Conservation (phyloP, 1,284 basidiomycete genomes). For the Paramarasmius palmivorus region DNA sequence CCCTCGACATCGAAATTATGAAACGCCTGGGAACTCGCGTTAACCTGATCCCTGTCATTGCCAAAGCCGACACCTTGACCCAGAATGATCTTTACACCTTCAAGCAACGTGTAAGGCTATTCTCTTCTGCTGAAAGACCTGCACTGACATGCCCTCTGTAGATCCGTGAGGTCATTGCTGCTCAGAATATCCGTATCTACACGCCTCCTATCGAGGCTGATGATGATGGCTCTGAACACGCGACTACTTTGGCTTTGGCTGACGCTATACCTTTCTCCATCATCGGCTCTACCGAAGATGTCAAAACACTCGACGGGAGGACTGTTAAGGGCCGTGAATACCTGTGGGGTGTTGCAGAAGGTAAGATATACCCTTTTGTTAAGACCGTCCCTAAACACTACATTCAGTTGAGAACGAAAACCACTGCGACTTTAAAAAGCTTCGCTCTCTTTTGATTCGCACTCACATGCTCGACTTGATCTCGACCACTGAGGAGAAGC, state of each 20-base stretch:
- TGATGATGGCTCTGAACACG: slow-evolving; percentile 91
- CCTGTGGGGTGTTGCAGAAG: slow-evolving; percentile 99
- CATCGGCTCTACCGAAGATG: slow-evolving; percentile 96
- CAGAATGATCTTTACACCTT: slow-evolving; percentile 90
- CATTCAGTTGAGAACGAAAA: slow-evolving; percentile 92
- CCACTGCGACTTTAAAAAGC: slow-evolving; percentile 99
- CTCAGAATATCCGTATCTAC: slow-evolving; percentile 95
- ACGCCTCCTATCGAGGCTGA: slow-evolving; percentile 91
- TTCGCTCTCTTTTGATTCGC: slow-evolving; percentile 93
- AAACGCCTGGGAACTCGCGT: slow-evolving; percentile 95
- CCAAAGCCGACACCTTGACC: slow-evolving; percentile 96
- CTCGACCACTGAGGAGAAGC: slow-evolving; percentile 92
- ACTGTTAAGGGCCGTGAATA: slow-evolving; percentile 97
- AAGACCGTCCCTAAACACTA: slow-evolving; percentile 5
- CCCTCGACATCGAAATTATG: slow-evolving; percentile 99
- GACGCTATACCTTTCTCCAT: slow-evolving; percentile 98
- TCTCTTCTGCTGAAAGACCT: slow-evolving; percentile 10
- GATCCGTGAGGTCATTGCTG: slow-evolving; percentile 89
- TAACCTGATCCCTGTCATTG: slow-evolving; percentile 97
- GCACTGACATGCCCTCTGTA: slow-evolving; percentile 27
- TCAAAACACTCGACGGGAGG: slow-evolving; percentile 88
- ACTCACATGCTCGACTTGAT: slow-evolving; percentile 99
- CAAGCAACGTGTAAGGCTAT: slow-evolving; percentile 82
- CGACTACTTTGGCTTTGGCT: slow-evolving; percentile 80
- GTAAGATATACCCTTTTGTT: slow-evolving; percentile 37